phyloP scores from a whole-genome alignment of 257 asterid species.

The Solanum rostratum region DNA sequence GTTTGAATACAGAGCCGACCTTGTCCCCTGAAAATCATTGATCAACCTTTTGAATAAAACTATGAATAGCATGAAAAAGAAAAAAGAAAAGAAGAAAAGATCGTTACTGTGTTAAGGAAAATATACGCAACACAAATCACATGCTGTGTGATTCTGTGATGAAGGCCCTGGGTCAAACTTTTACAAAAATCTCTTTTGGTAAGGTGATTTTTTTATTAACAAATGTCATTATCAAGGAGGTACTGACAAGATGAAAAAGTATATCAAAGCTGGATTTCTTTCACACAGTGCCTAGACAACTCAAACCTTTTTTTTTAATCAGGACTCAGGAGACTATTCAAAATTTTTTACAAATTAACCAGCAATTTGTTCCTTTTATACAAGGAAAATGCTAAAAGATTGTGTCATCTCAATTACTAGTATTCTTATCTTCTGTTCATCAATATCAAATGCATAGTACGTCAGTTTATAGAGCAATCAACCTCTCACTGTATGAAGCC shows the following conservation, averaged over 20 bases:
- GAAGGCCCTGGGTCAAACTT: background rate
- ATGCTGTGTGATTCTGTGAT: background rate
- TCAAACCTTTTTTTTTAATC: background rate
- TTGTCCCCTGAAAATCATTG: conserved; percentile 58
- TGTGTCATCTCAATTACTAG: background rate
- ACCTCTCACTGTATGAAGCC: background rate
- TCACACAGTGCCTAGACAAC: background rate
- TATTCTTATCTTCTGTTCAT: background rate
- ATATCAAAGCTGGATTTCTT: background rate
- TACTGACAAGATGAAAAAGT: background rate
- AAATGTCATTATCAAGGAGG: background rate
- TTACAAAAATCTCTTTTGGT: background rate
- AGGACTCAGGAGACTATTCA: background rate
- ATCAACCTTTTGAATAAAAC: background rate
- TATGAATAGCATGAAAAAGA: background rate
- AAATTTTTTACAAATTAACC: background rate
- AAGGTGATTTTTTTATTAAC: background rate
- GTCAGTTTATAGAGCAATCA: background rate
- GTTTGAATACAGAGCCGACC: conserved; percentile 86
- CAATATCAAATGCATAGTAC: background rate
- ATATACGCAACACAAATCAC: background rate
- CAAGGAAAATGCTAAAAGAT: background rate
- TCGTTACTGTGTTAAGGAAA: background rate
- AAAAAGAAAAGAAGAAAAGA: background rate
- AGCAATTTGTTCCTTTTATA: background rate